Evolutionary conservation across 495 filamentous ascomycete species (phyloP).

Genomic region (Talaromyces thailandensis): DNA sequence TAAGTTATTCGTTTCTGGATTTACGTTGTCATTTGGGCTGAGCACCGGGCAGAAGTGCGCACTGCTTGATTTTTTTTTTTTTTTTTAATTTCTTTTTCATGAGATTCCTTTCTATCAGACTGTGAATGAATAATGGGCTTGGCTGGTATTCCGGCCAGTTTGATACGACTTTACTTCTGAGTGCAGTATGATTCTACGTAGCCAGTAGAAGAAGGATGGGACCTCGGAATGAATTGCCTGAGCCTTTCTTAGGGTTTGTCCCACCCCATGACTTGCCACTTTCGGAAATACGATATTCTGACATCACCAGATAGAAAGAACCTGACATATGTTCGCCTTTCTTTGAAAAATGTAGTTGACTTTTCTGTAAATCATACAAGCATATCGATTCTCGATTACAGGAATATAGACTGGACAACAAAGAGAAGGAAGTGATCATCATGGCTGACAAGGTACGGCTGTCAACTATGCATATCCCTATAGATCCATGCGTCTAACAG

Average conservation of each 20-base stretch:
- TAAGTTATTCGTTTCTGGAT: conserved; percentile 11
- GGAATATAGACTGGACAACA: not conserved
- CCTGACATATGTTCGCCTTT: not conserved
- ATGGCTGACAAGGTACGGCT: conserved; percentile 2
- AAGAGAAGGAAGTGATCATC: not conserved
- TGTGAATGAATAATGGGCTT: conserved; percentile 10
- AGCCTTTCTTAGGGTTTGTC: not conserved
- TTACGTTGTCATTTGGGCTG: conserved; percentile 17
- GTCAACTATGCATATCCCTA: not conserved
- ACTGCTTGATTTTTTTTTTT: conserved; percentile 24
- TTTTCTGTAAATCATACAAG: not conserved
- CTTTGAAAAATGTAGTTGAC: not conserved
- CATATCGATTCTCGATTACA: not conserved
- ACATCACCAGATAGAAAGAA: not conserved
- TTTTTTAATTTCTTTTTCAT: conserved; percentile 15
- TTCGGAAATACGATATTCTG: not conserved
- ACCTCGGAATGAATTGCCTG: not conserved
- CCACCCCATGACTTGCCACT: not conserved
- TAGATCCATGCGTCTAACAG: not conserved
- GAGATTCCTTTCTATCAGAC: conserved; percentile 5
- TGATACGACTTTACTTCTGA: not conserved
- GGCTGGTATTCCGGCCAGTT: not conserved
- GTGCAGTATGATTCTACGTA: not conserved
- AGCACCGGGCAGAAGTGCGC: conserved; percentile 41
- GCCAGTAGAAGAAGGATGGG: not conserved